Conservation (phyloP, 257 asterid species). For the Anisodus acutangulus region DNA sequence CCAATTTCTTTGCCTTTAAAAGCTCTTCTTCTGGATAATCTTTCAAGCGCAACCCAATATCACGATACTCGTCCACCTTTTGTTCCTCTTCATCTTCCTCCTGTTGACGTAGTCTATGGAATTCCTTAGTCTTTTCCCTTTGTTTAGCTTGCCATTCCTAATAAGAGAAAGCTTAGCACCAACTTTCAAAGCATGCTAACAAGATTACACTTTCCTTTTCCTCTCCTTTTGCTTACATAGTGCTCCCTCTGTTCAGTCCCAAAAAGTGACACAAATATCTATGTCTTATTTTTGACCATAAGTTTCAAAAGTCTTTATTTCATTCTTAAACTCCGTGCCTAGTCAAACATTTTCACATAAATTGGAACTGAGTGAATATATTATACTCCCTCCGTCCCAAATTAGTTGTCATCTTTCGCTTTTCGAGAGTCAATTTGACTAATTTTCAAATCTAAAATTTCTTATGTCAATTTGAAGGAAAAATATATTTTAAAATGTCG, state of each 20-base stretch:
- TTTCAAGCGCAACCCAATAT: slow-evolving; percentile 62
- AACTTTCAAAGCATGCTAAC: slow-evolving; percentile 28
- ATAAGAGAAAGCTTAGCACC: slow-evolving; percentile 41
- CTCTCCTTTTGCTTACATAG: background rate
- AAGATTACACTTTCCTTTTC: background rate
- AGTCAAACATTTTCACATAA: too few relatives aligned
- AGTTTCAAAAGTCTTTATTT: too few relatives aligned
- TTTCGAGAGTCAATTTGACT: too few relatives aligned
- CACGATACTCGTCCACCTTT: slow-evolving; percentile 79
- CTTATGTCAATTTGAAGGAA: too few relatives aligned
- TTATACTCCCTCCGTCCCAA: too few relatives aligned
- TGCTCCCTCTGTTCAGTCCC: background rate
- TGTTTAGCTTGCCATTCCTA: slow-evolving; percentile 99
- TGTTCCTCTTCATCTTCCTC: slow-evolving; percentile 90
- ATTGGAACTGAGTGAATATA: too few relatives aligned
- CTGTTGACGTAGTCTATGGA: slow-evolving; percentile 57
- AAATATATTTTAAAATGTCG: too few relatives aligned
- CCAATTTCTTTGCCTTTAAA: slow-evolving; percentile 76
- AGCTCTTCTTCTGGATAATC: slow-evolving; percentile 82
- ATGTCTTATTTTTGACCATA: too few relatives aligned
- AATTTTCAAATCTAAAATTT: too few relatives aligned
- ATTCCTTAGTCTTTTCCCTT: slow-evolving; percentile 87
- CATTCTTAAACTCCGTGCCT: too few relatives aligned
- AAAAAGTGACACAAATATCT: too few relatives aligned
- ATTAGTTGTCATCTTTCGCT: too few relatives aligned